Percentiles rank a stretch among this genome's conserved stretches.
Conservation (phyloP, 2,329 filamentous ascomycete species). For the Lecanoromycetidae sp. region DNA sequence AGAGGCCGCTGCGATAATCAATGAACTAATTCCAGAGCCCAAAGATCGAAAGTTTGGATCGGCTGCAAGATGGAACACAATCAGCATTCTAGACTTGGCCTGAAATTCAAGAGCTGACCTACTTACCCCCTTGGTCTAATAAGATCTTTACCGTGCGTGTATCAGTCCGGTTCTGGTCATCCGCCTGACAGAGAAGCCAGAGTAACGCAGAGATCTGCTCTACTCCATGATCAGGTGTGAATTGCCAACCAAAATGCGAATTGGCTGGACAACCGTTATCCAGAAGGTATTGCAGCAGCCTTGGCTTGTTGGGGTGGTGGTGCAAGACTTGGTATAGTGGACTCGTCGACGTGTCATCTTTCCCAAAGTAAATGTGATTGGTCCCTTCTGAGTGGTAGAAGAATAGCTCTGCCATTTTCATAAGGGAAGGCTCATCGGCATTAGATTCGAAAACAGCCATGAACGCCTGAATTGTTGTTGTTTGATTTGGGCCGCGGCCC, state of each 20-base stretch:
- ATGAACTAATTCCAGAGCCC: conserved; percentile 4
- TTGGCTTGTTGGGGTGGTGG: conserved; percentile 10
- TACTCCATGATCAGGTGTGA: background rate
- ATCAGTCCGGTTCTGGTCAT: conserved; percentile 1
- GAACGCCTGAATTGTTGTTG: conserved; percentile 7
- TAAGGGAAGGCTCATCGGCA: background rate
- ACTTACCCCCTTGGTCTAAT: conserved; percentile 6
- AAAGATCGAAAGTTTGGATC: conserved; percentile 11
- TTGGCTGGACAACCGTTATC: conserved; percentile 12
- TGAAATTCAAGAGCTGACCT: no score
- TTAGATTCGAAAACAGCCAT: conserved; percentile 5
- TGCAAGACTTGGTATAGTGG: conserved; percentile 9
- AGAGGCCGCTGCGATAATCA: conserved; percentile 8
- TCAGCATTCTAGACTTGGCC: background rate
- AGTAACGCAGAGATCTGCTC: conserved; percentile 12
- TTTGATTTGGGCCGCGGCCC: background rate
- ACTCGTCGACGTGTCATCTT: background rate
- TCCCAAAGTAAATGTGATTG: conserved; percentile 1
- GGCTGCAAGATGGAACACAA: background rate
- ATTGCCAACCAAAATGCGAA: conserved; percentile 6
- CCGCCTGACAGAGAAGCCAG: conserved; percentile 13
- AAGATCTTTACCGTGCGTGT: conserved; percentile 4
- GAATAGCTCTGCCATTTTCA: conserved; percentile 5
- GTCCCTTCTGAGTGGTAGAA: background rate
- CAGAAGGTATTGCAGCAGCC: conserved; percentile 7